Evolutionary conservation across 352 stramenopile species (phyloP).

Genomic region (Pythium brachiatum): DNA sequence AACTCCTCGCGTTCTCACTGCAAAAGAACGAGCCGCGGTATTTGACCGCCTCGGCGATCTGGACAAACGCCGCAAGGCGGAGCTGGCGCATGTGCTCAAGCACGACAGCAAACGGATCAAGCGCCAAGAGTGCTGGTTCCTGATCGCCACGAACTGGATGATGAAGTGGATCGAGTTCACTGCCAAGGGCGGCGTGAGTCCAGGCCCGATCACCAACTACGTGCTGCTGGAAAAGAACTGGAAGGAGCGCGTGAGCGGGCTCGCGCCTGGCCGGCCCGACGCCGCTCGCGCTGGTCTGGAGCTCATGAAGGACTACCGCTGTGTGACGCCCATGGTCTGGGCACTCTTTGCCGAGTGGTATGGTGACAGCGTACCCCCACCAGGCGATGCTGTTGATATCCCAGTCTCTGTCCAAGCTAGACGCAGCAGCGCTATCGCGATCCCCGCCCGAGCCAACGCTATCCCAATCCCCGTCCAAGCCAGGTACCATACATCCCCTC

Average conservation of each 20-base stretch:
- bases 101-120: constrained; percentile 52
- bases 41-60: constrained; percentile 34
- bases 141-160: constrained; percentile 70
- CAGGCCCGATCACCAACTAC: constrained; percentile 68
- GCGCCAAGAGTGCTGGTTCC: constrained; percentile 73
- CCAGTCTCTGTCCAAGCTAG: constrained; percentile 22
- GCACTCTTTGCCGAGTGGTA: constrained; percentile 63
- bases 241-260: constrained; percentile 25
- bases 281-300: constrained; percentile 40
- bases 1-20: background rate
- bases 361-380: constrained; percentile 38
- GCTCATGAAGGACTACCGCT: constrained; percentile 58
- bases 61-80: constrained; percentile 58
- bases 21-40: constrained; percentile 10
- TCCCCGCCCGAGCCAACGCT: too few species aligned
- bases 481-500: constrained; percentile 7
- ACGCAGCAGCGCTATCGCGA: too few species aligned
- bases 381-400: background rate
- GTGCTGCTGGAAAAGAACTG: constrained; percentile 42
- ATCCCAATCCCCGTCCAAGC: constrained; percentile 18
- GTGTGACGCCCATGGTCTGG: constrained; percentile 77
- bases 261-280: constrained; percentile 41
- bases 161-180: constrained; percentile 56
- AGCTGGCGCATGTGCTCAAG: constrained; percentile 62
- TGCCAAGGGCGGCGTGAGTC: constrained; percentile 41